Evolutionary conservation across 306 rosid genomes (phyloP).

Genomic region (Hippophae tibetana): DNA sequence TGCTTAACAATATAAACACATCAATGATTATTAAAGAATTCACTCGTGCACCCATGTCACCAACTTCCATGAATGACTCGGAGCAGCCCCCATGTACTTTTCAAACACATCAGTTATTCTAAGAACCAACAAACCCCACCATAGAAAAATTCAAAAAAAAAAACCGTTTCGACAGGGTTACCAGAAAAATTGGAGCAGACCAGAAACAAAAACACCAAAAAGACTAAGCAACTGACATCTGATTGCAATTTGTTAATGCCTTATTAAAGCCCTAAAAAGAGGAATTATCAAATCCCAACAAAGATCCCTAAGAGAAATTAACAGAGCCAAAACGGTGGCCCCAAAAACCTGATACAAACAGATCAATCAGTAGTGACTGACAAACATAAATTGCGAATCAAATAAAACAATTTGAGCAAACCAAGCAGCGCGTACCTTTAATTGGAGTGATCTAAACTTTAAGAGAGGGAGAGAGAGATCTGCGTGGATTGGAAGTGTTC

Average conservation of each 20-base stretch:
- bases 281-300: constrained; percentile 11
- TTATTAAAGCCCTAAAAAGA: constrained; percentile 7
- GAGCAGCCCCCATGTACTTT: no score
- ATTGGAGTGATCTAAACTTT: constrained; percentile 22
- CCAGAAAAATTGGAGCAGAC: constrained; percentile 11
- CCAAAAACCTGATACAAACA: neutral
- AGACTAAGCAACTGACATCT: neutral
- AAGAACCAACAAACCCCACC: neutral
- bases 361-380: neutral
- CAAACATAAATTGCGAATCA: constrained; percentile 6
- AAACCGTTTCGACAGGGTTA: neutral
- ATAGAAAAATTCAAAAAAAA: neutral
- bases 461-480: constrained; percentile 28
- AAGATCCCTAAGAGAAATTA: constrained; percentile 2
- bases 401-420: constrained; percentile 7
- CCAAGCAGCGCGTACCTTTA: constrained; percentile 31
- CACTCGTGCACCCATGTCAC: no score
- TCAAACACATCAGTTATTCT: neutral
- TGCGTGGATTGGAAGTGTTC: constrained; percentile 14
- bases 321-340: neutral
- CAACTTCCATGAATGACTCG: no score
- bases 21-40: no score
- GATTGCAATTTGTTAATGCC: constrained; percentile 6
- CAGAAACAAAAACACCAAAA: constrained; percentile 1
- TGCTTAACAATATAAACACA: no score